phyloP scores from a whole-genome alignment of 331 rosid species.

The Cucumis variabilis region DNA sequence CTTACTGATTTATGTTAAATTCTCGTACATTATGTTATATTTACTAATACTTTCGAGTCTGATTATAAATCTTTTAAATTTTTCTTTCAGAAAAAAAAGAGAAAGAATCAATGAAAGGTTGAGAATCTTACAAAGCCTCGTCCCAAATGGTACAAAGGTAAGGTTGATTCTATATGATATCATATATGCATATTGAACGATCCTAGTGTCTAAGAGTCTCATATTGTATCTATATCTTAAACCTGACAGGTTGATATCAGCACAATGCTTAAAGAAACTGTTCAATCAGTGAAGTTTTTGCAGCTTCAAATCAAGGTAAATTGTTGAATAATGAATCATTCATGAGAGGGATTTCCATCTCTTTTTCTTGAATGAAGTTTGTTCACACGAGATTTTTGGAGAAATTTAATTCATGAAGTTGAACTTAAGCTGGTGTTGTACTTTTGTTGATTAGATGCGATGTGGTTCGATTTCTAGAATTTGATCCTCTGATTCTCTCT shows the following conservation, averaged over 20 bases:
- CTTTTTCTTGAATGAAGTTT: not conserved
- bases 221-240: not conserved
- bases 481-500: too few relatives aligned
- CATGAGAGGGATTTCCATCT: not conserved
- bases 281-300: slow-evolving; percentile 80
- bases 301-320: slow-evolving; percentile 90
- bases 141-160: slow-evolving; percentile 94
- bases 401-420: too few relatives aligned
- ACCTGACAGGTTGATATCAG: slow-evolving; percentile 84
- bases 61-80: not conserved
- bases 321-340: slow-evolving; percentile 1
- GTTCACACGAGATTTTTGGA: too few relatives aligned
- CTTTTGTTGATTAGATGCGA: too few relatives aligned
- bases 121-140: slow-evolving; percentile 72
- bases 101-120: slow-evolving; percentile 86
- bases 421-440: too few relatives aligned
- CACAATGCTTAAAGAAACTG: slow-evolving; percentile 98
- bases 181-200: not conserved
- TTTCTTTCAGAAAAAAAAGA: slow-evolving; percentile 77
- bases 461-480: too few relatives aligned
- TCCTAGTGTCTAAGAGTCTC: not conserved
- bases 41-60: too few relatives aligned
- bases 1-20: too few relatives aligned
- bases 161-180: not conserved
- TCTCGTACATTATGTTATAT: too few relatives aligned